Evolutionary conservation across 2,329 filamentous ascomycete genomes (phyloP).

Genomic region (Colletotrichum sp.): DNA sequence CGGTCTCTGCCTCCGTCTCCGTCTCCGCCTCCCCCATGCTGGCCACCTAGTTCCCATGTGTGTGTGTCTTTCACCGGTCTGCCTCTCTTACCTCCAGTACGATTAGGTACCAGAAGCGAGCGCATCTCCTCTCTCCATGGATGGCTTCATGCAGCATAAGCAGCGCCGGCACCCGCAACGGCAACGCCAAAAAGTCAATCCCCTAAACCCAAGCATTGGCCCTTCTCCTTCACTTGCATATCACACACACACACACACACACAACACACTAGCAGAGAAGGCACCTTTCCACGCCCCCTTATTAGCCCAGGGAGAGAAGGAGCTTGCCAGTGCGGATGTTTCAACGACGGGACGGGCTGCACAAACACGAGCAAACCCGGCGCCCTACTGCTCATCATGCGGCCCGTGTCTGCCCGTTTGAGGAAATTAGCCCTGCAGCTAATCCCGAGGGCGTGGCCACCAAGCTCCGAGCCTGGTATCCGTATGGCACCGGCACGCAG

Average conservation of each 20-base stretch:
- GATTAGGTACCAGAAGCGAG: neutral
- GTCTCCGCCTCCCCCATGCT: neutral
- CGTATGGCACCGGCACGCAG: constrained; percentile 7
- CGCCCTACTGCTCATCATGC: neutral
- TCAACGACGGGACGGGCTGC: constrained; percentile 12
- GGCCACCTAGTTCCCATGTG: neutral
- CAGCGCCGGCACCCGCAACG: neutral
- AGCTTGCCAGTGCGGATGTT: constrained; percentile 8
- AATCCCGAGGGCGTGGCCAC: constrained; percentile 9
- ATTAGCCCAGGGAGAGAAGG: neutral
- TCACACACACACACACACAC: neutral
- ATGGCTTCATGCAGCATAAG: neutral
- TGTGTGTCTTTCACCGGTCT: neutral
- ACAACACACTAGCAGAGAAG: too few species aligned
- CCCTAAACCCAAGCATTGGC: neutral
- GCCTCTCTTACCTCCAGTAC: neutral
- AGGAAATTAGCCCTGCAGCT: constrained; percentile 18
- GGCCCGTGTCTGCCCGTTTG: constrained; percentile 17
- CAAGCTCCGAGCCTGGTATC: neutral
- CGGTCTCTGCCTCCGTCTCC: neutral
- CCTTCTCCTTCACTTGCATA: neutral
- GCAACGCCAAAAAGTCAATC: neutral
- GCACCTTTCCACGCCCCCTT: neutral
- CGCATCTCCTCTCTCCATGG: neutral
- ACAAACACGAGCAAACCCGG: neutral